Conservation (phyloP, 345 rosid genomes). For the Eucalyptus erythrocorys region DNA sequence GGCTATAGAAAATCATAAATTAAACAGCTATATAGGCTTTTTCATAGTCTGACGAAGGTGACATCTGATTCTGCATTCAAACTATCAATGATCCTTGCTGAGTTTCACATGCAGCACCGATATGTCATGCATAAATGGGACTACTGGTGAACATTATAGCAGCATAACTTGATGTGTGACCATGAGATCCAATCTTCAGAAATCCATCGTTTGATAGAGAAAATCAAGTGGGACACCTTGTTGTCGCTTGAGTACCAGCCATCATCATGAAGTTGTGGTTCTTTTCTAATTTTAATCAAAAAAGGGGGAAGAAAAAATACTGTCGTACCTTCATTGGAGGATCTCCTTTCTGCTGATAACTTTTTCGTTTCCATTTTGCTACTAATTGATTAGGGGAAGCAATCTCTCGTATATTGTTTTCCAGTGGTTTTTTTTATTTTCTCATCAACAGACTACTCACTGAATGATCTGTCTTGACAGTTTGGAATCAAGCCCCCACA, state of each 20-base stretch:
- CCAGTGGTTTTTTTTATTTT: neutral
- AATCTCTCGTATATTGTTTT: neutral
- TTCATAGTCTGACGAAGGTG: neutral
- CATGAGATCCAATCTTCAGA: neutral
- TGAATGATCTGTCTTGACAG: constrained; percentile 6
- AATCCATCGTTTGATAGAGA: neutral
- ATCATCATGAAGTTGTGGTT: neutral
- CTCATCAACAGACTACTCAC: neutral
- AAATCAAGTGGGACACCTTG: neutral
- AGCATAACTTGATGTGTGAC: neutral
- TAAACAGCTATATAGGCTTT: neutral
- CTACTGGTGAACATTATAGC: neutral
- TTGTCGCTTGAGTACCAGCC: neutral
- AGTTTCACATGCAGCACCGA: neutral
- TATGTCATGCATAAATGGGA: neutral
- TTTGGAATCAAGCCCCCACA: constrained; percentile 15
- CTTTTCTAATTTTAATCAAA: neutral
- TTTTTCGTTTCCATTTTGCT: neutral
- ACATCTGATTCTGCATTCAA: neutral
- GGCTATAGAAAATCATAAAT: neutral
- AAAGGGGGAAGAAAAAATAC: neutral
- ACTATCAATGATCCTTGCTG: neutral
- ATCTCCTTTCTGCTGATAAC: neutral
- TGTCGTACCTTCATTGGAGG: neutral
- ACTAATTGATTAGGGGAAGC: neutral